Base-by-base conservation (phyloP, 1,139 yeast species). In the Yamadazyma diddensiae region DNA sequence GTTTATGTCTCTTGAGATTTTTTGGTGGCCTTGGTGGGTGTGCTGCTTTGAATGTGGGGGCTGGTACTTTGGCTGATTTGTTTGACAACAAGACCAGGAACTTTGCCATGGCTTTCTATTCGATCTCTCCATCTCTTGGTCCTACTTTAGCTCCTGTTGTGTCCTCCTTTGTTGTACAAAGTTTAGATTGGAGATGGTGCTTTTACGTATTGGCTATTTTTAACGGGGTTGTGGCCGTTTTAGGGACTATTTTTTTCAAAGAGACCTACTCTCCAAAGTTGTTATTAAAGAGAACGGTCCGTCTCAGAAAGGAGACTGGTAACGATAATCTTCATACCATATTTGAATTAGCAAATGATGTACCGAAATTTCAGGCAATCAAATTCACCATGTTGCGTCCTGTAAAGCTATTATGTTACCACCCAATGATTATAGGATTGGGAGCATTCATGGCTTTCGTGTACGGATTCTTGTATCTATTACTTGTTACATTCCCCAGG, bases 1-100 rank as follows among this genome's bases (percentile, higher is more conserved):
- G 77, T 42, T 57, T 81, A 49, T 64, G 79, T 41, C 70, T 79
- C 4, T 71, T 75, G 35, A 61, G 86, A 27, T 73, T 79, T 33
- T 47, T 79, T 6, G 82, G 82, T 1, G 87, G 87, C 2, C 53
- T 72, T 18, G 78, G 80, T n/a, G 82, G 82, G 3, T 73, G 80
- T 35, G 79, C 83, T 1, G 77, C 85, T 1, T 56, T 79, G 29
- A 74, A 78, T 33, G 80, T 79, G n/a, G 83, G 84, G n/a, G 84
- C 83, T 1, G 87, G 86, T 20, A 71, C 78, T 4, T 52, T 80
- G 30, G 81, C 82, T n/a, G 87, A 80, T 48, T 52, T 78, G 36
- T 80, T 70, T 57, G 61, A 62, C 29, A 77, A 76, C 41, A 47
- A 56, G 21, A 65, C 72, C 27, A 61, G 86, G 30, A 77, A 73